Conservation (phyloP, 23 red algal genomes). For the Gracilariopsis chorda region DNA sequence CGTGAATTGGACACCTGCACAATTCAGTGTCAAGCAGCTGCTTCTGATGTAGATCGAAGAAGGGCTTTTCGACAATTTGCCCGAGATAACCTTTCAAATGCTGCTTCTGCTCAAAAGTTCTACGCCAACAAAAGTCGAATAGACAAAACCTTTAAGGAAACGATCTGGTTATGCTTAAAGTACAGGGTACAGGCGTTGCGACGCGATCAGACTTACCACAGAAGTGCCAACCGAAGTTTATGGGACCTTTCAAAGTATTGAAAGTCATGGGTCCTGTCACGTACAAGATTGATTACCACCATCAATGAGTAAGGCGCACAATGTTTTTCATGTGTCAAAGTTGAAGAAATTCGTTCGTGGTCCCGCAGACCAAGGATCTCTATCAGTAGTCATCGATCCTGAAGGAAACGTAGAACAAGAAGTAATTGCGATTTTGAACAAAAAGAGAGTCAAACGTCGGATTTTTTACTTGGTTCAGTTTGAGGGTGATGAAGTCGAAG, state of each 20-base stretch:
- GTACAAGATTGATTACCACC: constrained; percentile 45
- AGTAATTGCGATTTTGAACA: not conserved
- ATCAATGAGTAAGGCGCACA: constrained; percentile 42
- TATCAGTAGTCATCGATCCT: not conserved
- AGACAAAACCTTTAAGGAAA: not conserved
- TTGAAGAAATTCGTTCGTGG: not conserved
- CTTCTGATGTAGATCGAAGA: not conserved
- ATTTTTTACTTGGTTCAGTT: not conserved
- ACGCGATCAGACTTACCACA: not conserved
- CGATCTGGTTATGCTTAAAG: constrained; percentile 1
- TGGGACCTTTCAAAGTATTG: constrained; percentile 30
- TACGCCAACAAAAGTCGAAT: constrained; percentile 10
- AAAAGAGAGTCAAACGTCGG: not conserved
- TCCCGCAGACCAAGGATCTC: not conserved
- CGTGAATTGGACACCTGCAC: not conserved
- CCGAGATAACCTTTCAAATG: not conserved
- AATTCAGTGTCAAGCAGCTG: not conserved
- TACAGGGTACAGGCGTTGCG: not conserved
- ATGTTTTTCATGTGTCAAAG: constrained; percentile 40
- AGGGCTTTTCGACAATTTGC: constrained; percentile 14
- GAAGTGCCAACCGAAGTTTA: constrained; percentile 40
- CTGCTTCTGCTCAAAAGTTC: not conserved
- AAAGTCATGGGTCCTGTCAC: constrained; percentile 23
- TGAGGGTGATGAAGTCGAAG: not conserved
- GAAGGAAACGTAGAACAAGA: constrained; percentile 3